These are phyloP conservation scores for Aspergillus avenaceus DNA, from an alignment of 495 filamentous ascomycete genomes.

Conservation along the genomic window DNA sequence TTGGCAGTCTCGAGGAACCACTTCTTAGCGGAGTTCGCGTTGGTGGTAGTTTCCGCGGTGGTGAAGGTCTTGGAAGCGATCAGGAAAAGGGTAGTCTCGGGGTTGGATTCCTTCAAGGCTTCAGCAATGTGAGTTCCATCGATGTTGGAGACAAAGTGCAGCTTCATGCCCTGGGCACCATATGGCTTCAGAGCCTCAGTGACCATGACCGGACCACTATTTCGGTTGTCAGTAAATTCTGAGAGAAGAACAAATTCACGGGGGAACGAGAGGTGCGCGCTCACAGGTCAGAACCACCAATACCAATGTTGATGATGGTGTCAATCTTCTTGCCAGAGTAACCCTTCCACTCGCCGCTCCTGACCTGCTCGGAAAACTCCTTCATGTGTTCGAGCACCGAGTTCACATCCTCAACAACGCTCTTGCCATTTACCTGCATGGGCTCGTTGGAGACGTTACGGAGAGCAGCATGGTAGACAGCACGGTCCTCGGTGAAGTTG, in stretches of 20 bases:
- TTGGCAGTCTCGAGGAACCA: conserved; percentile 93
- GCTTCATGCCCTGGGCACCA: conserved; percentile 72
- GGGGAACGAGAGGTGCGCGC: conserved; percentile 22
- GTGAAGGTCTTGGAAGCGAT: conserved; percentile 99
- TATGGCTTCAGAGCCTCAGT: conserved; percentile 95
- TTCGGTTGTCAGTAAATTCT: conserved; percentile 28
- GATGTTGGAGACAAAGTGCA: conserved; percentile 99
- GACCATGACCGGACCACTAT: conserved; percentile 95
- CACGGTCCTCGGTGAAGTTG: conserved; percentile 96
- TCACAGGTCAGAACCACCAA: conserved; percentile 96
- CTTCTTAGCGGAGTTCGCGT: conserved; percentile 91
- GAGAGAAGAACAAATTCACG: background rate
- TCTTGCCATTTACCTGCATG: conserved; percentile 91
- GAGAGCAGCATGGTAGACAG: conserved; percentile 92
- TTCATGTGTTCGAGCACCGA: conserved; percentile 93
- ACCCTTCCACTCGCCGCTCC: conserved; percentile 96
- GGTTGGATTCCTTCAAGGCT: conserved; percentile 81
- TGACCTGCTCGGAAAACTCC: conserved; percentile 89
- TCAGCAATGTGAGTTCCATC: conserved; percentile 97
- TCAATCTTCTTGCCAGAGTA: conserved; percentile 97
- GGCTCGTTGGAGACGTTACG: conserved; percentile 80
- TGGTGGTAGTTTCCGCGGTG: conserved; percentile 93
- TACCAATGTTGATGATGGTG: conserved; percentile 95
- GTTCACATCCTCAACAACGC: conserved; percentile 93
- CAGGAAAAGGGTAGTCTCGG: conserved; percentile 96